Base-by-base conservation (phyloP, 495 filamentous ascomycete genomes). In the Tuber brumale region DNA sequence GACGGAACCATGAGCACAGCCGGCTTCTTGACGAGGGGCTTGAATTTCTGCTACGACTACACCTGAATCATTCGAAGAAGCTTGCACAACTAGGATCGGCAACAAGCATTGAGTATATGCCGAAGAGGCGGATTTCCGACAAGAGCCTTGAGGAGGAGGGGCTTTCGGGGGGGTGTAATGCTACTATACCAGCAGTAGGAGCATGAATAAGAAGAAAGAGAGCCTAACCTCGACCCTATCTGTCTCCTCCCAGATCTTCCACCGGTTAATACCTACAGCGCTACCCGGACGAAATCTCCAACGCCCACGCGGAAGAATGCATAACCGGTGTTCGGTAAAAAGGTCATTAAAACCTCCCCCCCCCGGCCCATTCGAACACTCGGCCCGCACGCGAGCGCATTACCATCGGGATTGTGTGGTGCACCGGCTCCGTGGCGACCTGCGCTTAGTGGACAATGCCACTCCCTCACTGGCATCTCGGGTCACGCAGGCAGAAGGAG, bases 381-480 rank as follows among this genome's bases (percentile, higher is more conserved):
- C 80, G 83, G 0, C 74, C 84, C 1, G 77, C 77, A n/a, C 85
- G 89, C 0, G 77, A 83, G 41, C 81, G 84, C 0, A 85, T 90
- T 4, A 74, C 82, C 14, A 84, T 88, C 3, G 87, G 88, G 85
- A 88, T 42, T 90, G 91, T 0, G 93, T 97, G 0, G 89, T 97
- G 9, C 92, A 97, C 85, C 97, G 94, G 94, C 97, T 94, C 85
- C 95, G 96, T 83, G 89, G 89, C 74, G 94, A 97, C 83, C 84
- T 97, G 70, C 87, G 94, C 9, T 86, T 88, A 1, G 80, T 84
- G 9, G 94, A 97, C 80, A 97, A 97, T 80, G 90, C 90, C 27
- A 90, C 89, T 0, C 82, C 97, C 69, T 86, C 88, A 77, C 82
- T 88, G 76, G 94, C 94, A 4, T 90, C 87, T 66, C 85, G 90